phyloP scores from a whole-genome alignment of 164 flowering plant genomes.

The Dillenia turbinata region DNA sequence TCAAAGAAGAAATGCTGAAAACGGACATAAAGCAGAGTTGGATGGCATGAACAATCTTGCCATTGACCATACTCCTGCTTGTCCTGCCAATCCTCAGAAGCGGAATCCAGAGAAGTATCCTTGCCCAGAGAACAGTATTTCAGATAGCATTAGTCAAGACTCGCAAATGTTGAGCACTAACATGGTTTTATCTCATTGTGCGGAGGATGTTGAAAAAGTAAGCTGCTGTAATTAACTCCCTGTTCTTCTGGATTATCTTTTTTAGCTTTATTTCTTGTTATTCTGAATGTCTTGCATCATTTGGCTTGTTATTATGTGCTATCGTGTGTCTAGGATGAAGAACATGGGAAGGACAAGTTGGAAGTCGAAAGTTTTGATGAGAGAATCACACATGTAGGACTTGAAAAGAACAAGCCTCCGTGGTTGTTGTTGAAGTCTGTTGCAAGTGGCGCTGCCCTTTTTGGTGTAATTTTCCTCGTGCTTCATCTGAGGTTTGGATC shows the following conservation, averaged over 20 bases:
- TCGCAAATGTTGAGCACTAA: no score
- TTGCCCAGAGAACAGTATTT: no score
- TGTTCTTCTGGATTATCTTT: not conserved
- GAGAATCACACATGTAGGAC: not conserved
- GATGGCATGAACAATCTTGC: no score
- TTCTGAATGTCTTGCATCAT: not conserved
- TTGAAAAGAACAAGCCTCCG: constrained; percentile 9
- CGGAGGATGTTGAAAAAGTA: no score
- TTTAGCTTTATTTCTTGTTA: not conserved
- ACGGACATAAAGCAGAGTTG: no score
- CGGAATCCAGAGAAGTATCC: no score
- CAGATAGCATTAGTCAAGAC: no score
- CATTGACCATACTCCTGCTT: no score
- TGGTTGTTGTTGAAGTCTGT: constrained; percentile 29
- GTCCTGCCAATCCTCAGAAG: no score
- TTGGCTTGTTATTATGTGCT: not conserved
- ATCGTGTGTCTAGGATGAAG: not conserved
- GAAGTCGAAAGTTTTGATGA: constrained; percentile 5
- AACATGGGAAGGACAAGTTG: constrained; percentile 1
- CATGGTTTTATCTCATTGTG: no score
- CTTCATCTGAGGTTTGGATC: constrained; percentile 39
- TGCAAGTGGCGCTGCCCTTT: constrained; percentile 37
- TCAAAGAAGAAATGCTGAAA: no score
- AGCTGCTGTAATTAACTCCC: not conserved
- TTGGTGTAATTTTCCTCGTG: constrained; percentile 34